Evolutionary conservation across 805 yeast genomes (phyloP), one percentile per base, ranked within the genome.

Genomic region (Sungouiella thailandica): DNA sequence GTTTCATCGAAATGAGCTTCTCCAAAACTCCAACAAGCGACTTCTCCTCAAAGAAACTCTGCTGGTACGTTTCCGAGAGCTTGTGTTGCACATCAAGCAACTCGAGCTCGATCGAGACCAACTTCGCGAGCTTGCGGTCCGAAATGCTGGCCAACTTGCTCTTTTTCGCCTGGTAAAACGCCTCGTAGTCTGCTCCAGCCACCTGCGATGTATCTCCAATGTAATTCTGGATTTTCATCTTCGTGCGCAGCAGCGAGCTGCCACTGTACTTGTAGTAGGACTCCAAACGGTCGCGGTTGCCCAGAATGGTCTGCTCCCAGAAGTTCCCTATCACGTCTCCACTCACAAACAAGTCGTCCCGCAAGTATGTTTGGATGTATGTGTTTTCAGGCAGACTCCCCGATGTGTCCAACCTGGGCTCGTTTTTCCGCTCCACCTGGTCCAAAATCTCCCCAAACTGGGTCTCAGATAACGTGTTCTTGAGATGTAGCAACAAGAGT

Each of bases 391-490:
- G 22, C 7, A 9, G 9, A 9, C 8, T 7, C 7, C 8, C 22
- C 17, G 66, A 62, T 2, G 62, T 59, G 23, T 63, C 56, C 9
- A 19, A 7, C 25, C 50, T 52, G 10, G 60, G 47, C 17, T 46
- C 31, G 2, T 34, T 40, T 11, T 55, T 47, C 22, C 52, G 55
- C 36, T 68, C 71, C 32, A 62, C 64, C 36, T 65, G 71, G 43
- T 75, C 78, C 29, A 90, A 52, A 3, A 83, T 44, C 41, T 80
- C 77, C 57, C 82, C 82, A 41, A 90, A 80, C 31, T 80, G 83
- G 0, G 93, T 78, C 2, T 69, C 49, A 0, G 86, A 67, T 6
- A 83, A 55, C 24, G 74, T 73, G 26, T 73, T 64, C 34, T 68
- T 65, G 17, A 89, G 60, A 17, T 69, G 64, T 12, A 78, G 51